These are phyloP conservation scores for Coniferiporia weirii DNA, from an alignment of 1,284 basidiomycete genomes.

Conservation along the genomic window DNA sequence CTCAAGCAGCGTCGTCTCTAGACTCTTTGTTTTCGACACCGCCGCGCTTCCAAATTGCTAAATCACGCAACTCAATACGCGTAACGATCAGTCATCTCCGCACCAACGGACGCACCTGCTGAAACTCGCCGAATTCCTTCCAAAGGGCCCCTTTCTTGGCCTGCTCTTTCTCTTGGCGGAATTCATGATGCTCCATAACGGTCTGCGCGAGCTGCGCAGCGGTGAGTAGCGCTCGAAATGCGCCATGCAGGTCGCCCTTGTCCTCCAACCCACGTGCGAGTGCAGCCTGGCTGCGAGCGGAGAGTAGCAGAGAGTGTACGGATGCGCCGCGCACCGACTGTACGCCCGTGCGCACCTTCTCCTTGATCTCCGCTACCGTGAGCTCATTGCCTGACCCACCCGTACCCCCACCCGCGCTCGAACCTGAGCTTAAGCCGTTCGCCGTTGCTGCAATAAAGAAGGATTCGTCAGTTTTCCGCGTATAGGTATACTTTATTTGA, in stretches of 20 bases:
- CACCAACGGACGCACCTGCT: conserved; percentile 41
- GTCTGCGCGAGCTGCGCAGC: conserved; percentile 52
- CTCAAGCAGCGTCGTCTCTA: conserved; percentile 56
- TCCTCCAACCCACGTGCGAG: conserved; percentile 46
- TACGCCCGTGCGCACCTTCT: conserved; percentile 52
- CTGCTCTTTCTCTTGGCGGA: conserved; percentile 41
- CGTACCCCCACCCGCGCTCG: not conserved
- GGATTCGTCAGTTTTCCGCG: not conserved
- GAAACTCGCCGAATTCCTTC: conserved; percentile 54
- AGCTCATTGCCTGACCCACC: conserved; percentile 19
- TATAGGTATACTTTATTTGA: not conserved
- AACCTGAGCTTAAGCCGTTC: not conserved
- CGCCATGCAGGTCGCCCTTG: conserved; percentile 53
- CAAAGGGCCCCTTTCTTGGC: conserved; percentile 44
- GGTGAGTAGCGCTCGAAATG: conserved; percentile 53
- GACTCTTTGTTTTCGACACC: conserved; percentile 37
- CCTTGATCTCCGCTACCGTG: conserved; percentile 60
- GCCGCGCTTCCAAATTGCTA: conserved; percentile 51
- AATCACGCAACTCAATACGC: not conserved
- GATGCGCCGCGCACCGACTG: conserved; percentile 49
- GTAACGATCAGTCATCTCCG: conserved; percentile 10
- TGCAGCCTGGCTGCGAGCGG: conserved; percentile 51
- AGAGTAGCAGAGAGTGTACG: conserved; percentile 49
- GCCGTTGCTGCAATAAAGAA: not conserved
- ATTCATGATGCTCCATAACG: conserved; percentile 55